Base-by-base conservation (phyloP, 495 filamentous ascomycete species). In the Hypoxylon intermedium region DNA sequence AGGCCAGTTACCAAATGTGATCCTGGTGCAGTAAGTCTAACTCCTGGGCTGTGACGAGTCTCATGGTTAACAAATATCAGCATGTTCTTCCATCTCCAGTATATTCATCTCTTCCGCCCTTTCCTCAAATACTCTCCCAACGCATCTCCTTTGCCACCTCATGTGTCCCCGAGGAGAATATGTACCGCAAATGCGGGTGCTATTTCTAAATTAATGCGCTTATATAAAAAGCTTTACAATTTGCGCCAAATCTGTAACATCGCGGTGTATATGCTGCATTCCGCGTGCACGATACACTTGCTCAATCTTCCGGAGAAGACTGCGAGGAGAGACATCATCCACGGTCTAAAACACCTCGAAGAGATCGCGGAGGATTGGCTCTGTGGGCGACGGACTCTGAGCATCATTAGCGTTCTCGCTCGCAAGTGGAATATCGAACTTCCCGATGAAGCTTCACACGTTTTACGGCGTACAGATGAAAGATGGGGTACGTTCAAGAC, bases 341-440 rank as follows among this genome's bases (percentile, higher is more conserved):
- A 97, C 58, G 90, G 92, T 5, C 79, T 97, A n/a, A 90, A 89
- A 49, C 90, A 94, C 58, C 84, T 98, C 9, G 94, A 98, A 73
- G 95, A 98, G 68, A 97, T 98, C 63, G 92, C 89, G 1, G 93
- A 97, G 73, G 86, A 89, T 57, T 98, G 94, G 94, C 85, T 91
- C 2, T 93, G 93, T 65, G 95, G 92, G 9, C 81, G 92, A 26
- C 82, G 93, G 16, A 92, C 95, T 0, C 81, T 98, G 1, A 81
- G 86, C 48, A 96, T 97, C 31, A 78, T 98, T 33, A 90, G 88
- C 52, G 83, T 93, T 20, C 85, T 95, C n/a, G 89, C 89, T 5
- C 83, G 84, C 19, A 91, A 92, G 58, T 98, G 94, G 94, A 88
- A 88, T 9, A 85, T 97, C 13, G 85, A 90, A 31, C 73, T 98